Evolutionary conservation across 257 asterid genomes (phyloP).

Genomic region (Nicotiana noctiflora): DNA sequence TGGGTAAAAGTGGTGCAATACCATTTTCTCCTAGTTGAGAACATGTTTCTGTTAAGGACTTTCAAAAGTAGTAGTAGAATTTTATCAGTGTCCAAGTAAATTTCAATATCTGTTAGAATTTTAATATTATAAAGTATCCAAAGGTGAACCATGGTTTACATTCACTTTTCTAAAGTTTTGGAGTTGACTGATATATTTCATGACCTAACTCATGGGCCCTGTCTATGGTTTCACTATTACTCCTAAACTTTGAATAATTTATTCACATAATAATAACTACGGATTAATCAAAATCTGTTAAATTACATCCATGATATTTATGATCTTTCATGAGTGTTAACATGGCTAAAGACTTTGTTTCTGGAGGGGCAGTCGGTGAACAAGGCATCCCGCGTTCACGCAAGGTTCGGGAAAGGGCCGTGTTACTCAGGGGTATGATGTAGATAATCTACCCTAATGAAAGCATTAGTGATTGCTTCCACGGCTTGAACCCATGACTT

Average conservation of each 20-base stretch:
- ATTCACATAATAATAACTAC: not conserved
- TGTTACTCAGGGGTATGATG: too few species aligned
- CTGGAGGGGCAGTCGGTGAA: too few species aligned
- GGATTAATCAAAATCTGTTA: not conserved
- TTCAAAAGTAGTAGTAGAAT: not conserved
- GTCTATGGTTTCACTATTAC: not conserved
- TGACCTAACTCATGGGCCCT: not conserved
- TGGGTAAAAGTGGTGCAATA: not conserved
- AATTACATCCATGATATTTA: not conserved
- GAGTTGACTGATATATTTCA: constrained; percentile 8
- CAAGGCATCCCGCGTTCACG: too few species aligned
- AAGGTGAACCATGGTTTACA: not conserved
- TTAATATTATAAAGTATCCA: constrained; percentile 8
- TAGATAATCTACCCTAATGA: too few species aligned
- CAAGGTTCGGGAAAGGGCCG: too few species aligned
- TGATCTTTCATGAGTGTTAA: not conserved
- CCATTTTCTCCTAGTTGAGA: not conserved
- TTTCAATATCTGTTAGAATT: too few species aligned
- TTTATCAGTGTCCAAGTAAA: not conserved
- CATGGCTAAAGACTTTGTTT: not conserved
- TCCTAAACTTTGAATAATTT: not conserved
- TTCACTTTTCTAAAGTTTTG: not conserved
- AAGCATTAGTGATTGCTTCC: too few species aligned
- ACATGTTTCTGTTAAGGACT: not conserved
- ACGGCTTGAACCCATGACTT: too few species aligned